Conservation (phyloP, 768 basidiomycete species). For the Pisolithus tinctorius region DNA sequence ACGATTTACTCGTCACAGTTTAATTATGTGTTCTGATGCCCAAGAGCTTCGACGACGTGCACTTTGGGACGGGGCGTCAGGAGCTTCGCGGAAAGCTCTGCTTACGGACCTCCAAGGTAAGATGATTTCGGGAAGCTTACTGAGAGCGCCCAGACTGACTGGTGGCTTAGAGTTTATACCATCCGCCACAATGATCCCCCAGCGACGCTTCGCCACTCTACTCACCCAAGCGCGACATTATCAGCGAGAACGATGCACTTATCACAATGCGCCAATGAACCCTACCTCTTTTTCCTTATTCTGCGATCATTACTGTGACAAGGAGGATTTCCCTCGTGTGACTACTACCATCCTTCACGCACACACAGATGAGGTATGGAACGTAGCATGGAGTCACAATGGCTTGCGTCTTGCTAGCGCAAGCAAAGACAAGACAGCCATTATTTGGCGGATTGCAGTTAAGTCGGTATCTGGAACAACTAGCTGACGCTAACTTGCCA, state of each 20-base stretch:
- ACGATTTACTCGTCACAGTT: constrained; percentile 35
- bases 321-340: constrained; percentile 74
- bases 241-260: constrained; percentile 78
- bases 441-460: constrained; percentile 86
- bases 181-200: constrained; percentile 88
- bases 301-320: constrained; percentile 77
- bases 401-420: constrained; percentile 81
- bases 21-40: constrained; percentile 88
- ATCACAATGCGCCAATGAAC: constrained; percentile 69
- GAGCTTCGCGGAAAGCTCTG: constrained; percentile 68
- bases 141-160: neutral
- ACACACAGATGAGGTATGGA: constrained; percentile 94
- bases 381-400: constrained; percentile 90
- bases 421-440: constrained; percentile 79
- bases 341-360: constrained; percentile 82
- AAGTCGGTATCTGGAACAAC: constrained; percentile 23
- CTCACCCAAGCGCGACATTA: constrained; percentile 77
- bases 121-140: constrained; percentile 11
- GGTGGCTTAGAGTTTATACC: constrained; percentile 70
- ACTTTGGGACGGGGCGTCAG: constrained; percentile 84
- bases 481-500: constrained; percentile 8
- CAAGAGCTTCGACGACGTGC: constrained; percentile 78
- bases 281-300: constrained; percentile 71
- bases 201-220: constrained; percentile 77
- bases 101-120: constrained; percentile 79